A percentile compares a stretch with the other conserved stretches of the same genome.
Conservation (phyloP, 352 stramenopile genomes). For the Phytophthora idaei region DNA sequence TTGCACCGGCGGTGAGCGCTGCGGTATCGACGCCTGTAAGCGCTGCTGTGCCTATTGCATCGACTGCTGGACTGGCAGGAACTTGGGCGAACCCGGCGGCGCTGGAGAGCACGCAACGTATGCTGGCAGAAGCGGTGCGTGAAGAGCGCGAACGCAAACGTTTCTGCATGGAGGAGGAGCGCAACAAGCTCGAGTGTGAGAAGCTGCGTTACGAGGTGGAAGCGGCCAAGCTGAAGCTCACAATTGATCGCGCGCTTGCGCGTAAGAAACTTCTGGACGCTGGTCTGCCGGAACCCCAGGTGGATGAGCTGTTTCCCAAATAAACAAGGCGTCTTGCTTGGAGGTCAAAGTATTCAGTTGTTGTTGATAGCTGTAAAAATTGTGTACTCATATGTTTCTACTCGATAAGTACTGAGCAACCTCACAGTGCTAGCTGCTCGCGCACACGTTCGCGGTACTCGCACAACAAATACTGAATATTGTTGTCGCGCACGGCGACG, state of each 20-base stretch:
- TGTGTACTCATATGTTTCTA: slow-evolving; percentile 20
- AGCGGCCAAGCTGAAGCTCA: slow-evolving; percentile 51
- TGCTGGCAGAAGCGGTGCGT: slow-evolving; percentile 55
- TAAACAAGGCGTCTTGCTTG: neutral
- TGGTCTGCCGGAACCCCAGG: slow-evolving; percentile 44
- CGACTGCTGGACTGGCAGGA: slow-evolving; percentile 15
- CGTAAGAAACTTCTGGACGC: slow-evolving; percentile 60
- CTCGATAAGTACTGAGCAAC: neutral
- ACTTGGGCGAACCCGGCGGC: slow-evolving; percentile 35
- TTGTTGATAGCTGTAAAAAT: slow-evolving; percentile 19
- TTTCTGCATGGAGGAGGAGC: slow-evolving; percentile 67
- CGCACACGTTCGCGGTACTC: slow-evolving; percentile 66
- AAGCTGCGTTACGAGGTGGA: slow-evolving; percentile 71
- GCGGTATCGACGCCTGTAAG: neutral
- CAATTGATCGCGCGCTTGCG: slow-evolving; percentile 57
- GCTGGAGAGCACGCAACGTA: slow-evolving; percentile 57
- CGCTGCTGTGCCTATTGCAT: slow-evolving; percentile 13
- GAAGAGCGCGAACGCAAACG: slow-evolving; percentile 75
- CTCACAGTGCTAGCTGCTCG: slow-evolving; percentile 18
- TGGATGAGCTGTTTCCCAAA: slow-evolving; percentile 41
- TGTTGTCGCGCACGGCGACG: slow-evolving; percentile 63
- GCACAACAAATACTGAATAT: slow-evolving; percentile 58
- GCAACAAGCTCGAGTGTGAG: slow-evolving; percentile 63
- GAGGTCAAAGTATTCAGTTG: neutral
- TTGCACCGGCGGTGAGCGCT: neutral